Percentiles rank a stretch among this genome's conserved stretches.
phyloP scores from a whole-genome alignment of 108 stramenopile genomes.

The Skeletonema grethae region DNA sequence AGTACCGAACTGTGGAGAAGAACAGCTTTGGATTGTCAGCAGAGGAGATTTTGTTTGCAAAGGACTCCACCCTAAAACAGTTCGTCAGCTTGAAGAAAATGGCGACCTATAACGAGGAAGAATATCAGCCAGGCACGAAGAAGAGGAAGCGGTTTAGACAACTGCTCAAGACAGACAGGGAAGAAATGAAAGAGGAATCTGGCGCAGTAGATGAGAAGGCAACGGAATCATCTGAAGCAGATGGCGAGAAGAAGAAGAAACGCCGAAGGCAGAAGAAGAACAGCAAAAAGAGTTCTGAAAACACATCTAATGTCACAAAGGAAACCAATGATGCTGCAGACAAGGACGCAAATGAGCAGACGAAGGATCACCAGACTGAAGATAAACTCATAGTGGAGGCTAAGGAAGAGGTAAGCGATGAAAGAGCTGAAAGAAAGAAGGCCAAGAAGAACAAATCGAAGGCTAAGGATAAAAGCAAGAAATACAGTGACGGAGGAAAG shows the following conservation, averaged over 20 bases:
- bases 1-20: slow-evolving; percentile 91
- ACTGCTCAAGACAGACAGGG: slow-evolving; percentile 61
- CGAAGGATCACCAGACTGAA: neutral
- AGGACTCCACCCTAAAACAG: slow-evolving; percentile 90
- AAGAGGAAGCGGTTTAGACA: slow-evolving; percentile 82
- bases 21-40: slow-evolving; percentile 92
- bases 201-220: slow-evolving; percentile 12
- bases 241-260: slow-evolving; percentile 57
- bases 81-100: slow-evolving; percentile 97
- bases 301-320: neutral
- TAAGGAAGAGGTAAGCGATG: neutral
- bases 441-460: slow-evolving; percentile 23
- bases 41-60: slow-evolving; percentile 93
- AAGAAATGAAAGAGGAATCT: slow-evolving; percentile 42
- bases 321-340: slow-evolving; percentile 6
- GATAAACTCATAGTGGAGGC: neutral
- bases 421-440: neutral
- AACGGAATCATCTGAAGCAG: slow-evolving; percentile 26
- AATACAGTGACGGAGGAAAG: slow-evolving; percentile 36
- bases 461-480: slow-evolving; percentile 26
- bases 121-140: slow-evolving; percentile 68
- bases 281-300: slow-evolving; percentile 19
- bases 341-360: slow-evolving; percentile 9
- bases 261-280: slow-evolving; percentile 55
- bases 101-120: slow-evolving; percentile 91